Percentiles rank a stretch among this genome's conserved stretches.
phyloP scores from a whole-genome alignment of 2,329 filamentous ascomycete genomes.

The Colletotrichum acutatum region DNA sequence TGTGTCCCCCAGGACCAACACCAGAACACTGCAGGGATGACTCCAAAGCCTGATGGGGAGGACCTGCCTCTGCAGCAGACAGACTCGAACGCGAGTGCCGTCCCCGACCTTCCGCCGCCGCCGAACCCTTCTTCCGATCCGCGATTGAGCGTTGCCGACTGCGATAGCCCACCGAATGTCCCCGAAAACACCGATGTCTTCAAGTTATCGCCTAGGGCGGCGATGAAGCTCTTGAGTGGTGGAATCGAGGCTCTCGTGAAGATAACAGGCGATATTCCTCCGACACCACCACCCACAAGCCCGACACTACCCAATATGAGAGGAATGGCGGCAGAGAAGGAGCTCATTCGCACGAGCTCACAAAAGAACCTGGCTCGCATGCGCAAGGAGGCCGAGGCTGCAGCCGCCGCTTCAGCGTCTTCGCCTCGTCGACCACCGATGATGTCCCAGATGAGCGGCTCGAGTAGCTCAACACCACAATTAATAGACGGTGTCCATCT shows the following conservation, averaged over 20 bases:
- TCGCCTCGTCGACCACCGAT: constrained; percentile 5
- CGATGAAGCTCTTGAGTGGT: constrained; percentile 81
- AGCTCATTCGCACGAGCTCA: constrained; percentile 68
- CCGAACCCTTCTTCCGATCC: constrained; percentile 54
- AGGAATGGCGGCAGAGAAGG: constrained; percentile 71
- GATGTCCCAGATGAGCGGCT: constrained; percentile 37
- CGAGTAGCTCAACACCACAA: constrained; percentile 4
- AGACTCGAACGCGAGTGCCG: constrained; percentile 37
- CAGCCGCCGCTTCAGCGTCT: neutral
- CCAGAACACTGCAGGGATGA: constrained; percentile 1
- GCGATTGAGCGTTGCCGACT: constrained; percentile 41
- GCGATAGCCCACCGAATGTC: constrained; percentile 41
- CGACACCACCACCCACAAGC: constrained; percentile 76
- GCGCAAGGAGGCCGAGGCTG: constrained; percentile 51
- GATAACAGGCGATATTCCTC: constrained; percentile 81
- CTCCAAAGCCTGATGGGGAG: constrained; percentile 19
- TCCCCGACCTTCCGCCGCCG: constrained; percentile 52
- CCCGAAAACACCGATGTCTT: constrained; percentile 73
- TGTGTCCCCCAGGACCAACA: constrained; percentile 5
- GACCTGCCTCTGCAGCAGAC: constrained; percentile 36
- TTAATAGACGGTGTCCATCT: constrained; percentile 33
- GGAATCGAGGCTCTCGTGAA: constrained; percentile 77
- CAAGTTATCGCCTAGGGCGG: constrained; percentile 76
- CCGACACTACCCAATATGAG: constrained; percentile 74
- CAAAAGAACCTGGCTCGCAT: constrained; percentile 62